Conservation (phyloP, 2,329 filamentous ascomycete genomes). For the Beauveria pseudobassiana region DNA sequence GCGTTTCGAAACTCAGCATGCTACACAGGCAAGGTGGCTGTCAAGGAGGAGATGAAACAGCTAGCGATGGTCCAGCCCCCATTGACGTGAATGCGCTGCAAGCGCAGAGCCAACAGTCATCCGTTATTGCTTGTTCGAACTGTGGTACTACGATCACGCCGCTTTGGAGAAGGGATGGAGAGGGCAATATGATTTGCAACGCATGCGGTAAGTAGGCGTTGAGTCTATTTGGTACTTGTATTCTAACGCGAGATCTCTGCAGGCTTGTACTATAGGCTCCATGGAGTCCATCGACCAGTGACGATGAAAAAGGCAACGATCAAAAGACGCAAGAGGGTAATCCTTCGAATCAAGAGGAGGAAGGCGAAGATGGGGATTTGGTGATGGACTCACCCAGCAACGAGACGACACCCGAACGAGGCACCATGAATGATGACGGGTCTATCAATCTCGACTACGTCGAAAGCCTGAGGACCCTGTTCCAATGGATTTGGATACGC, state of each 20-base stretch:
- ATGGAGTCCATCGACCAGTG: conserved; percentile 84
- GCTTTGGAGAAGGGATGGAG: conserved; percentile 88
- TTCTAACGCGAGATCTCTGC: background rate
- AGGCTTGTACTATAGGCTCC: conserved; percentile 95
- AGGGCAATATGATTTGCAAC: conserved; percentile 95
- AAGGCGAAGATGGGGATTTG: conserved; percentile 42
- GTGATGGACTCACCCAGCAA: conserved; percentile 31
- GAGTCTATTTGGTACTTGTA: background rate
- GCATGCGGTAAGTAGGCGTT: conserved; percentile 69
- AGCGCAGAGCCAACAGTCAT: conserved; percentile 17
- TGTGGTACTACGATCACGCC: conserved; percentile 95
- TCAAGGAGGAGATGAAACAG: conserved; percentile 21
- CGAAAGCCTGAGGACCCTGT: conserved; percentile 38
- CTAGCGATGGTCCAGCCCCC: conserved; percentile 13
- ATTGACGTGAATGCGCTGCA: conserved; percentile 34
- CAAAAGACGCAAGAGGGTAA: conserved; percentile 89
- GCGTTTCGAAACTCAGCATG: conserved; percentile 74
- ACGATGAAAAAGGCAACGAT: conserved; percentile 99
- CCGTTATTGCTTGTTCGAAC: conserved; percentile 86
- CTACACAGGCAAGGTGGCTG: conserved; percentile 38
- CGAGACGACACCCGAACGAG: conserved; percentile 39
- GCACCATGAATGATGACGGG: conserved; percentile 54
- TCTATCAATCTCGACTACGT: conserved; percentile 54
- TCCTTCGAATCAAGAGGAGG: conserved; percentile 57
- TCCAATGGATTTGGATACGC: conserved; percentile 40